phyloP scores from a whole-genome alignment of 2,329 filamentous ascomycete genomes.

The Aspergillus sp. region DNA sequence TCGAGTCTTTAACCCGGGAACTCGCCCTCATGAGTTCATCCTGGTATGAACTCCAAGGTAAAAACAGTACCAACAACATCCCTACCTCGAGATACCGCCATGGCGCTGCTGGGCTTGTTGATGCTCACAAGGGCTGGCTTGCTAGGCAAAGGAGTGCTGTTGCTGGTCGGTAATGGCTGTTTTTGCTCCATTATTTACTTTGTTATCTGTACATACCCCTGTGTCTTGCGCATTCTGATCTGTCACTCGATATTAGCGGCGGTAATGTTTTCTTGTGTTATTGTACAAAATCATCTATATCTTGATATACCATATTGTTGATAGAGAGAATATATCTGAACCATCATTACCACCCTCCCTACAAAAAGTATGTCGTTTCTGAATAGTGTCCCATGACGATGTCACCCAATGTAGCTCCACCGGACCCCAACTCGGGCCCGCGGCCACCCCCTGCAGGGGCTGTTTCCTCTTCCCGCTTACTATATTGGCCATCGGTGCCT shows the following conservation, averaged over 20 bases:
- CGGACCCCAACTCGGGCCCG: too few species aligned
- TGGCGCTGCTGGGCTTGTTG: slow-evolving; percentile 32
- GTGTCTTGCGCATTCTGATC: neutral
- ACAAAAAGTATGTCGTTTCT: neutral
- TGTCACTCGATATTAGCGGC: neutral
- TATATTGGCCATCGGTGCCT: too few species aligned
- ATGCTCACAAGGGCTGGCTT: slow-evolving; percentile 46
- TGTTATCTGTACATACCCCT: neutral
- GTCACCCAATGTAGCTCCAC: too few species aligned
- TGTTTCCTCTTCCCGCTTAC: too few species aligned
- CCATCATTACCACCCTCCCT: neutral
- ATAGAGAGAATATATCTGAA: neutral
- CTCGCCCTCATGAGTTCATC: slow-evolving; percentile 47
- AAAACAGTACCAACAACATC: slow-evolving; percentile 46
- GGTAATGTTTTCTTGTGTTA: neutral
- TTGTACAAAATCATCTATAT: neutral
- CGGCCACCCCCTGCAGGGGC: too few species aligned
- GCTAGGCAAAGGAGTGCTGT: slow-evolving; percentile 45
- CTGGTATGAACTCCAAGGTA: slow-evolving; percentile 49
- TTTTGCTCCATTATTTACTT: neutral
- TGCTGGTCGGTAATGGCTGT: slow-evolving; percentile 31
- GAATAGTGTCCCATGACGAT: too few species aligned
- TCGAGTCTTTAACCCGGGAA: slow-evolving; percentile 44
- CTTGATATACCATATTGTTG: neutral
- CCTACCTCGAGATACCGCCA: slow-evolving; percentile 42